phyloP scores from a whole-genome alignment of 345 rosid genomes.

The Eucalyptus coolabah region DNA sequence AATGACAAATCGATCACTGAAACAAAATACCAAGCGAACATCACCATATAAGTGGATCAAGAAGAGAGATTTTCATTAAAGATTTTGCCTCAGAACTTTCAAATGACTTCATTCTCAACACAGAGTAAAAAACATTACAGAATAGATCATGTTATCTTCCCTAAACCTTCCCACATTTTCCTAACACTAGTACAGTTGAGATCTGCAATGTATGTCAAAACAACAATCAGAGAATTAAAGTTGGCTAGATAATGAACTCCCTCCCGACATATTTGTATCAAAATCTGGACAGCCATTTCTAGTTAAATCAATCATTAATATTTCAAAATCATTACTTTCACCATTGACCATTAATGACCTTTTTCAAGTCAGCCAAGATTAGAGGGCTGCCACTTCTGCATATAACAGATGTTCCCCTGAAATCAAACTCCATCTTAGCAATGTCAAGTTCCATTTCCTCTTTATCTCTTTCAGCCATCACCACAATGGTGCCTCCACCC shows the following conservation, averaged over 20 bases:
- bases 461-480: conserved; percentile 71
- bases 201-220: background rate
- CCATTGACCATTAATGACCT: conserved; percentile 9
- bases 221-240: background rate
- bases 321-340: background rate
- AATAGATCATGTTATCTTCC: background rate
- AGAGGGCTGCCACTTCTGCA: conserved; percentile 76
- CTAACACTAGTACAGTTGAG: background rate
- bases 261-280: background rate
- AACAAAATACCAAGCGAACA: background rate
- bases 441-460: conserved; percentile 84
- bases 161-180: background rate
- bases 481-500: conserved; percentile 67
- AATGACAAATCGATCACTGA: background rate
- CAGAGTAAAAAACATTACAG: background rate
- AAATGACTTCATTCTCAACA: background rate
- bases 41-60: background rate
- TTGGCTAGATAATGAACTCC: background rate
- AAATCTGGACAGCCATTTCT: background rate
- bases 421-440: conserved; percentile 71
- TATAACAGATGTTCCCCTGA: conserved; percentile 57
- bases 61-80: background rate
- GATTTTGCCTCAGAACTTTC: background rate
- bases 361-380: conserved; percentile 61
- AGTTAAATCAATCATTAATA: background rate